Base-by-base conservation (phyloP, 2,329 filamentous ascomycete species). In the Thielaviopsis ethacetica region DNA sequence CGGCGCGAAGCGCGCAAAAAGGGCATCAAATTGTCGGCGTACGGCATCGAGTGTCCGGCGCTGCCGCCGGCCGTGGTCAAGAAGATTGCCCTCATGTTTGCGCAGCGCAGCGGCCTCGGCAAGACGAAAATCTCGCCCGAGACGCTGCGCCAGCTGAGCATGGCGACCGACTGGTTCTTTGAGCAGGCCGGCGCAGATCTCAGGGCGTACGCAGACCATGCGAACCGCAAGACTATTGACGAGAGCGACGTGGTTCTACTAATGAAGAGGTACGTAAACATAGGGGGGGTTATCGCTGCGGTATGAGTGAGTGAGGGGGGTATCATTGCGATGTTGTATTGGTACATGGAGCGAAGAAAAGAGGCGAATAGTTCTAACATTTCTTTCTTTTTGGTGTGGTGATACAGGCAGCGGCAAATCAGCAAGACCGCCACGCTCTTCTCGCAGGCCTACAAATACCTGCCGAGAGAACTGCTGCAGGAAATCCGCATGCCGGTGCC, bases 91-190 rank as follows among this genome's bases (percentile, higher is more conserved):
- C 84, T 83, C 38, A 84, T 80, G 1, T 88, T 89, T 66, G 79
- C 85, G 21, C 82, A 83, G 64, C 81, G 80, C 3, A 80, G 83
- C 52, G 82, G 83, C 21, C 74, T 78, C 10, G 78, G 78, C 64
- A 88, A 85, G 64, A 74, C 80, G 5, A 87, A 84, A 63, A 79
- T 95, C 53, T 82, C 78, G 60, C 82, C 85, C 53, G 87, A 93
- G 56, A 84, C 86, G 1, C 72, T 95, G 44, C 78, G 80, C 30
- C 84, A 85, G 4, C 81, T 95, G 58, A 83, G 85, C 66, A 84
- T 89, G 67, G 88, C 89, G 0, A 87, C 87, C 2, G 88, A 94
- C 62, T 93, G 88, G 85, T 95, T 90, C 70, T 95, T 95, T 68
- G 88, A 94, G 71, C 90, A 95, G 69, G 74, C 87, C 2, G 83